Percentiles rank a stretch among this genome's conserved stretches.
Conservation (phyloP, 306 rosid species). For the Glycine tomentella region DNA sequence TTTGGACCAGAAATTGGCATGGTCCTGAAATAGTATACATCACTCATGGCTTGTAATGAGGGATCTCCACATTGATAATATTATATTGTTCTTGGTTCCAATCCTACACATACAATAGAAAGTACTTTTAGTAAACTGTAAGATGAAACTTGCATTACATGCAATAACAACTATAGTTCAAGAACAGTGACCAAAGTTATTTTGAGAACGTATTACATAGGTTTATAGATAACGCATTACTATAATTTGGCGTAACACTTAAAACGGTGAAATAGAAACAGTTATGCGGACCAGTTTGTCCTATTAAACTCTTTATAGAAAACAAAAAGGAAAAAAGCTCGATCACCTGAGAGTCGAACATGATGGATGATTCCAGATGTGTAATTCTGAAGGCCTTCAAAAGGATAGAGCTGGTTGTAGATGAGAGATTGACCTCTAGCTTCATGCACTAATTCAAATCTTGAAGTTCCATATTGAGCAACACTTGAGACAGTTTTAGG, state of each 20-base stretch:
- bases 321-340: conserved; percentile 22
- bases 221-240: no score
- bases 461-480: conserved; percentile 63
- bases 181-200: conserved; percentile 3
- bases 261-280: no score
- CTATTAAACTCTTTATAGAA: conserved; percentile 3
- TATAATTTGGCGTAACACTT: no score
- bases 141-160: conserved; percentile 15
- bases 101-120: conserved; percentile 53
- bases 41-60: conserved; percentile 66
- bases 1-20: conserved; percentile 70
- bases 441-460: conserved; percentile 53
- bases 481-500: conserved; percentile 66
- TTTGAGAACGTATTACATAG: no score
- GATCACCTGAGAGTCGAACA: conserved; percentile 74
- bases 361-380: conserved; percentile 94
- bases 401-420: conserved; percentile 83
- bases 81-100: conserved; percentile 68
- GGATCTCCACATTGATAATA: conserved; percentile 85
- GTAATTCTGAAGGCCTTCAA: conserved; percentile 80
- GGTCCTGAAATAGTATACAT: conserved; percentile 63
- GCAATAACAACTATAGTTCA: conserved; percentile 6
- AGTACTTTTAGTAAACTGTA: conserved; percentile 5
- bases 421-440: conserved; percentile 73
- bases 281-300: not conserved